Conservation (phyloP, 345 rosid genomes). For the Acer campestre region DNA sequence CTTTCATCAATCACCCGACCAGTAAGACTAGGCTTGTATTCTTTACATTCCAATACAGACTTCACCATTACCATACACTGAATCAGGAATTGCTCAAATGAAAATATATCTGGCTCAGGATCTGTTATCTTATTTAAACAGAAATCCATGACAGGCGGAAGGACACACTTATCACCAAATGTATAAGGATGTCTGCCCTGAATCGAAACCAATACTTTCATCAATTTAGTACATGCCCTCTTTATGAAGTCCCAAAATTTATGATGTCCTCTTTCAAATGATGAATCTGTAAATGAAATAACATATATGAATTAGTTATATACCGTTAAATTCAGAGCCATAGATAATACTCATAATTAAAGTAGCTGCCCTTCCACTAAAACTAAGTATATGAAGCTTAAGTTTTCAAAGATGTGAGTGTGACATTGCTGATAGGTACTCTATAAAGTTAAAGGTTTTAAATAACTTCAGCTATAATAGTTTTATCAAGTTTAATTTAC, state of each 20-base stretch:
- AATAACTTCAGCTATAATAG: too few species aligned
- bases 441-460: too few species aligned
- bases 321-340: neutral
- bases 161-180: constrained; percentile 88
- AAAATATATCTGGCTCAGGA: constrained; percentile 57
- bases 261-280: constrained; percentile 66
- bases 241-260: constrained; percentile 77
- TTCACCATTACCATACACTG: constrained; percentile 98
- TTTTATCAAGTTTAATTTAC: too few species aligned
- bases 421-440: too few species aligned
- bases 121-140: constrained; percentile 85
- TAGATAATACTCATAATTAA: neutral
- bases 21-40: constrained; percentile 79
- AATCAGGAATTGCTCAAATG: constrained; percentile 80
- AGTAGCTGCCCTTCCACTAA: neutral
- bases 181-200: constrained; percentile 94
- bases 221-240: constrained; percentile 86
- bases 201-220: constrained; percentile 84
- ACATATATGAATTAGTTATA: constrained; percentile 13
- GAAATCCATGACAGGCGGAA: constrained; percentile 81
- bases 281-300: constrained; percentile 56
- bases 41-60: constrained; percentile 86
- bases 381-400: neutral
- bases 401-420: neutral
- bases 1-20: constrained; percentile 94